phyloP scores from a whole-genome alignment of 1,139 yeast species.

The Kodamaea derodonti region DNA sequence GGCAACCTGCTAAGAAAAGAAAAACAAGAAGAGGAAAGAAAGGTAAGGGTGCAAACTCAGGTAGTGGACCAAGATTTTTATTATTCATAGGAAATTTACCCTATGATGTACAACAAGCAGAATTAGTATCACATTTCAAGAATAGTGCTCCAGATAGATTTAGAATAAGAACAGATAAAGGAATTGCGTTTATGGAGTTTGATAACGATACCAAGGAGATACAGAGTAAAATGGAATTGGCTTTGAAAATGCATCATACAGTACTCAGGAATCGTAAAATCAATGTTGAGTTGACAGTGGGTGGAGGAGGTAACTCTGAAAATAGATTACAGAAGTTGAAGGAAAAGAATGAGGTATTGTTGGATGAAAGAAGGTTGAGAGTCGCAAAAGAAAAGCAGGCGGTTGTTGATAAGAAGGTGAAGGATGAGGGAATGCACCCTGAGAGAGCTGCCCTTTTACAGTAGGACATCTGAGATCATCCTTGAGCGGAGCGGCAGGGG shows the following conservation, averaged over 20 bases:
- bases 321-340: slow-evolving; percentile 67
- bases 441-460: slow-evolving; percentile 48
- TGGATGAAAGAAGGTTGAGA: slow-evolving; percentile 57
- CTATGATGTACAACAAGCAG: slow-evolving; percentile 59
- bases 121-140: slow-evolving; percentile 70
- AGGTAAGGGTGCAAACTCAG: slow-evolving; percentile 50
- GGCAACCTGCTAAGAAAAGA: slow-evolving; percentile 52
- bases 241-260: slow-evolving; percentile 79
- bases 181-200: slow-evolving; percentile 91
- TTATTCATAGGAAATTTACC: slow-evolving; percentile 93
- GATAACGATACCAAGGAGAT: slow-evolving; percentile 60
- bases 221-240: slow-evolving; percentile 75
- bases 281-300: slow-evolving; percentile 94
- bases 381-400: slow-evolving; percentile 31
- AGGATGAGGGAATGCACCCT: slow-evolving; percentile 50
- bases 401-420: slow-evolving; percentile 15
- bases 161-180: slow-evolving; percentile 77
- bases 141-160: slow-evolving; percentile 68
- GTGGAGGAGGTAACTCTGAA: slow-evolving; percentile 93
- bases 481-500: too few relatives aligned
- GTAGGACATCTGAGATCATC: slow-evolving; percentile 5
- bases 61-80: slow-evolving; percentile 67
- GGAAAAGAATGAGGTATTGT: slow-evolving; percentile 71
- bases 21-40: slow-evolving; percentile 77
- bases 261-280: slow-evolving; percentile 65